A percentile compares a stretch with the other conserved stretches of the same genome.
Evolutionary conservation across 768 basidiomycete species (phyloP).

Genomic region (Nevesoporus exiguus): DNA sequence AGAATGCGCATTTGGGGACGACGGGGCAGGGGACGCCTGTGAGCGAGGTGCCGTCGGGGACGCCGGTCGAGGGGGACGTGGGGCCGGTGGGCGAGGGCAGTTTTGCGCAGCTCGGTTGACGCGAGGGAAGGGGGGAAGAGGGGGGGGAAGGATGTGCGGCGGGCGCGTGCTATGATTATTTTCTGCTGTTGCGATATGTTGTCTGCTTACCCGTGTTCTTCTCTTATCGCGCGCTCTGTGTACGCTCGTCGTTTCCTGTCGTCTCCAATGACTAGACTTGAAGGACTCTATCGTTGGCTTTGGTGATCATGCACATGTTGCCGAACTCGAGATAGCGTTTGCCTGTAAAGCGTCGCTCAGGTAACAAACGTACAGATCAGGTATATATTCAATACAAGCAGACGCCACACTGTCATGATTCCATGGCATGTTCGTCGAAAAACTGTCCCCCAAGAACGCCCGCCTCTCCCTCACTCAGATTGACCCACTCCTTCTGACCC

Average conservation of each 20-base stretch:
- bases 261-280: slow-evolving; percentile 6
- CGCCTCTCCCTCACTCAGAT: slow-evolving; percentile 8
- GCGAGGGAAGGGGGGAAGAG: no score
- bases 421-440: slow-evolving; percentile 13
- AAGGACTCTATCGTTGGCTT: no score
- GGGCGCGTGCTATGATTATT: slow-evolving; percentile 25
- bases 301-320: no score
- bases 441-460: slow-evolving; percentile 6
- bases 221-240: slow-evolving; percentile 5
- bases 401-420: background rate
- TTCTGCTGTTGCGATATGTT: slow-evolving; percentile 22
- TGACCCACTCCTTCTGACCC: slow-evolving; percentile 9
- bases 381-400: background rate
- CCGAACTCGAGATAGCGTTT: no score
- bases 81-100: slow-evolving; percentile 57
- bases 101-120: slow-evolving; percentile 49
- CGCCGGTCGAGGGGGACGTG: slow-evolving; percentile 46
- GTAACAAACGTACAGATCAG: no score
- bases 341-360: no score
- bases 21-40: slow-evolving; percentile 59
- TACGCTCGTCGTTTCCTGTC: background rate
- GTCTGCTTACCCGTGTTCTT: slow-evolving; percentile 10
- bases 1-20: slow-evolving; percentile 49
- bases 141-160: background rate
- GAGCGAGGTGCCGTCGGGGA: slow-evolving; percentile 47